Evolutionary conservation across 2,329 filamentous ascomycete species (phyloP).

Genomic region (Apiospora malaysiana): DNA sequence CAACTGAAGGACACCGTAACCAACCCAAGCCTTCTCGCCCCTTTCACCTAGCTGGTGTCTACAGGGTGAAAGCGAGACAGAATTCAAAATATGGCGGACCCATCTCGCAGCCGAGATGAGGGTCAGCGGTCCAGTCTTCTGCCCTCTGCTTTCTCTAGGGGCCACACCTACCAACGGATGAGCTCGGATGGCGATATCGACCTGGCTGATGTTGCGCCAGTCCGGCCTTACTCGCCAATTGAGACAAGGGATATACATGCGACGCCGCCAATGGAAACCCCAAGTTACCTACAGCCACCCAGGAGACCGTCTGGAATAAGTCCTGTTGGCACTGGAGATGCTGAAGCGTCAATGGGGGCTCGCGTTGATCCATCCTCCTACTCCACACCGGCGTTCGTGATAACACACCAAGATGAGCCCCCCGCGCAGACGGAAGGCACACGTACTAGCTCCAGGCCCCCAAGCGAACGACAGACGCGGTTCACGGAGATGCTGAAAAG

Average conservation of each 20-base stretch:
- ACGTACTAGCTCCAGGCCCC: not conserved
- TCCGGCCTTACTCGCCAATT: slow-evolving; percentile 2
- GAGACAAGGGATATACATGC: not conserved
- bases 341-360: not conserved
- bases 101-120: not conserved
- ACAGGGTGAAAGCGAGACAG: not conserved
- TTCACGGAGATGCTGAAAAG: slow-evolving; percentile 32
- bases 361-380: not conserved
- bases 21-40: not conserved
- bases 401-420: slow-evolving; percentile 13
- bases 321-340: not conserved
- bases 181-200: slow-evolving; percentile 19
- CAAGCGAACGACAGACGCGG: slow-evolving; percentile 27
- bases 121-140: not conserved
- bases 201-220: slow-evolving; percentile 20
- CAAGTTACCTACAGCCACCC: not conserved
- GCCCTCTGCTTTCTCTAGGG: slow-evolving; percentile 11
- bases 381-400: not conserved
- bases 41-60: not conserved
- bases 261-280: not conserved
- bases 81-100: not conserved
- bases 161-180: slow-evolving; percentile 22
- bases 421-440: not conserved
- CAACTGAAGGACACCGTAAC: too few relatives aligned
- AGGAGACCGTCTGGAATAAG: slow-evolving; percentile 2